Evolutionary conservation across 805 yeast species (phyloP).

Genomic region (Saturnispora gosingensis): DNA sequence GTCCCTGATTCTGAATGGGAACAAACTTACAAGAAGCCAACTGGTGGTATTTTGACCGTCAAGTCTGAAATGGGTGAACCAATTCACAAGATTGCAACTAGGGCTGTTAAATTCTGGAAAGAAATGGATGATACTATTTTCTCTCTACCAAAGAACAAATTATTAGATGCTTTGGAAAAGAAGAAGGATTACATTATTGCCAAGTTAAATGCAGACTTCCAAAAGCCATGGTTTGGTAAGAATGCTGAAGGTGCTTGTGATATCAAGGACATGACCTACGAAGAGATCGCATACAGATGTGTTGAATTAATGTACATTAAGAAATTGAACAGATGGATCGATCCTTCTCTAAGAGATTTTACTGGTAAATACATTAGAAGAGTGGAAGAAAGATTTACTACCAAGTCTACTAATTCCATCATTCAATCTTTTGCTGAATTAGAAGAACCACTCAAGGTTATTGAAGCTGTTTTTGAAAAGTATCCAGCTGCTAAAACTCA

Average conservation of each 20-base stretch:
- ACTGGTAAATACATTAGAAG: conserved; percentile 82
- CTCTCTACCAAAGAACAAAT: conserved; percentile 79
- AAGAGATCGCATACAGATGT: conserved; percentile 78
- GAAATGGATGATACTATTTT: conserved; percentile 93
- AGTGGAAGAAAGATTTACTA: conserved; percentile 91
- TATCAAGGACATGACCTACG: conserved; percentile 90
- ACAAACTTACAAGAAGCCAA: conserved; percentile 82
- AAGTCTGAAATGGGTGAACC: conserved; percentile 99
- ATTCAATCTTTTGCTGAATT: conserved; percentile 67
- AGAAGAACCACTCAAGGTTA: conserved; percentile 52
- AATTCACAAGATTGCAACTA: conserved; percentile 95
- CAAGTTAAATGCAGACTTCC: conserved; percentile 87
- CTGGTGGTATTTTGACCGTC: conserved; percentile 96
- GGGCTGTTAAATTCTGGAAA: conserved; percentile 96
- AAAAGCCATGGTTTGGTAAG: conserved; percentile 95
- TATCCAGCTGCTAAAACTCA: conserved; percentile 74
- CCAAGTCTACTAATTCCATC: conserved; percentile 48
- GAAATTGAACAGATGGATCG: conserved; percentile 81
- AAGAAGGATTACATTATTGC: conserved; percentile 81
- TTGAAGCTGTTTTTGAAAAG: conserved; percentile 50
- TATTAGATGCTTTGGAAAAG: conserved; percentile 68
- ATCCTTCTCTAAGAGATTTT: conserved; percentile 73
- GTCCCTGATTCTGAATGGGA: conserved; percentile 88
- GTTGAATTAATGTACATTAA: conserved; percentile 83
- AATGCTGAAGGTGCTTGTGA: conserved; percentile 75